phyloP scores from a whole-genome alignment of 2,329 filamentous ascomycete species.

The Lachnellula suecica region DNA sequence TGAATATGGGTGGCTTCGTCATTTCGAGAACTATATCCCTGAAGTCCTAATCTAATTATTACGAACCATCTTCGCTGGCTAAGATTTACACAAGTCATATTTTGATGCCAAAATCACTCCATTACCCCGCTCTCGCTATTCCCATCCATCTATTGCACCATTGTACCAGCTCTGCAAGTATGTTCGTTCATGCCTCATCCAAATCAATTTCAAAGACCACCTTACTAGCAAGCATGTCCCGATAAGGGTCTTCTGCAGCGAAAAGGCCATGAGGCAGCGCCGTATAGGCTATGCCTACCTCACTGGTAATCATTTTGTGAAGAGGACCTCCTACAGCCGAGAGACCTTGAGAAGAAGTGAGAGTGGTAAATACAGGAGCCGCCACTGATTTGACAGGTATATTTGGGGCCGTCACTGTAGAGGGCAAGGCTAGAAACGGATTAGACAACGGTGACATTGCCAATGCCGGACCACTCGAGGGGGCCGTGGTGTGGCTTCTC shows the following conservation, averaged over 20 bases:
- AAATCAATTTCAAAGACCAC: neutral
- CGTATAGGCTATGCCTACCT: too few relatives aligned
- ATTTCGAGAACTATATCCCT: neutral
- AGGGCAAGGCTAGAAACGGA: neutral
- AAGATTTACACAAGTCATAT: neutral
- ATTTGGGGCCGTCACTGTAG: neutral
- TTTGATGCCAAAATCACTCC: neutral
- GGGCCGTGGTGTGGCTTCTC: neutral
- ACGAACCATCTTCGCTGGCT: neutral
- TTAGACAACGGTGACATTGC: neutral
- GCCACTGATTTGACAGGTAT: neutral
- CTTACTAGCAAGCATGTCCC: too few relatives aligned
- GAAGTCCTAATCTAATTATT: neutral
- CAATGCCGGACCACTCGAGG: neutral
- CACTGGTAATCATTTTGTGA: too few relatives aligned
- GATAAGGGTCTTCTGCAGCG: too few relatives aligned
- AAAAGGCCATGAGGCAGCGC: too few relatives aligned
- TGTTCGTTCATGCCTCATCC: neutral
- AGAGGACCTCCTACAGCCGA: neutral
- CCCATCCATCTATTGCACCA: neutral
- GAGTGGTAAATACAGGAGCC: neutral
- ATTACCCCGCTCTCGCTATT: neutral
- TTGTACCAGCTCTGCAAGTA: neutral
- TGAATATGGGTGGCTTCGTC: neutral
- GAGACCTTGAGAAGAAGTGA: neutral